Conservation (phyloP, 257 asterid species). For the Asclepias syriaca region DNA sequence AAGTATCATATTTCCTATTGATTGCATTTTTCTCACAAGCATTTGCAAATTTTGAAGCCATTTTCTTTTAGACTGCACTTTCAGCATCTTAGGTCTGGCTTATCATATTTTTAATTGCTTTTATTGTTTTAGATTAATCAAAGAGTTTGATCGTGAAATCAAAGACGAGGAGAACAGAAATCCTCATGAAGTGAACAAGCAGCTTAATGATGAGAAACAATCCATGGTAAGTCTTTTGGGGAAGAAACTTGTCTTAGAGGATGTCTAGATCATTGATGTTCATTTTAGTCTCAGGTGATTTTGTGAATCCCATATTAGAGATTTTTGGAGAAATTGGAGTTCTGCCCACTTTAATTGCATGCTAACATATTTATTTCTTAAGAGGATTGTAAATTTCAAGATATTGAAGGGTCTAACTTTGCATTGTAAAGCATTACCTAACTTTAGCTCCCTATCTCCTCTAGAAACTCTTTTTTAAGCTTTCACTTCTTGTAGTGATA, state of each 20-base stretch:
- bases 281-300: neutral
- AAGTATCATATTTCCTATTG: neutral
- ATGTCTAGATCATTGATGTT: neutral
- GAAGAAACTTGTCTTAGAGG: neutral
- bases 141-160: slow-evolving; percentile 94
- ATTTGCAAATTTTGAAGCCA: neutral
- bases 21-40: neutral
- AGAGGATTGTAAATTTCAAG: neutral
- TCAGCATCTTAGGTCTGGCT: neutral
- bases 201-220: slow-evolving; percentile 94
- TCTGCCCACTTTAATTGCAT: neutral
- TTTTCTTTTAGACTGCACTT: neutral
- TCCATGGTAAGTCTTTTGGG: slow-evolving; percentile 51
- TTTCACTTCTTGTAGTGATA: neutral
- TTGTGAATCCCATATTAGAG: neutral
- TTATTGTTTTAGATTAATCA: slow-evolving; percentile 55
- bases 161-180: slow-evolving; percentile 86
- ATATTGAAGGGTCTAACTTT: neutral
- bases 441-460: neutral
- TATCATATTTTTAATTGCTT: slow-evolving; percentile 1
- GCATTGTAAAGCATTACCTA: neutral
- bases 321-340: neutral
- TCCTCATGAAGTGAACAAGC: slow-evolving; percentile 70
- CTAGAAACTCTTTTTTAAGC: neutral
- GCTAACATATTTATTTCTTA: neutral